Evolutionary conservation across 1,284 basidiomycete species (phyloP), one percentile per base, ranked within the genome.

Genomic region (Macrocybe sp.): DNA sequence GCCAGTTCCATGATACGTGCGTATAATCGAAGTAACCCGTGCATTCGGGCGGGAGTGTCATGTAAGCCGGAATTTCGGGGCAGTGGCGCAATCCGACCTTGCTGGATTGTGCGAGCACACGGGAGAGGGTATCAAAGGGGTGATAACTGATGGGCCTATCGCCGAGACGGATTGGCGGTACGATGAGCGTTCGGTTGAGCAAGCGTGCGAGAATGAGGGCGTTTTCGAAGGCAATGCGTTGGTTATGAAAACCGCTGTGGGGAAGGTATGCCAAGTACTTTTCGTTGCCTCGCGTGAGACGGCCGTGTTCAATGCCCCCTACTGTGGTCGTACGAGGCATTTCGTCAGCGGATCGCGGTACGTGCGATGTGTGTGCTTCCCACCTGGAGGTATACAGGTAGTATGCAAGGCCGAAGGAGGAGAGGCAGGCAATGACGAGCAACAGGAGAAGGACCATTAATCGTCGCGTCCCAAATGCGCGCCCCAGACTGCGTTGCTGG

Each of bases 241-340:
- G 88, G 62, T 91, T 92, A 64, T 91, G 86, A 54, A 88, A 85
- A 2, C 88, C 87, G 53, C 82, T 85, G 58, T 89, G 86, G n/a
- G 85, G 83, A 30, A 89, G 68, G 55, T 86, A 87, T 16, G 82
- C 67, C 12, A 87, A 64, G 56, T 73, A 86, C 47, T 64, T 72
- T 47, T 68, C 65, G 7, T 61, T 45, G 12, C 11, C 14, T 35
- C 33, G 11, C 38, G 29, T 12, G 36, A 31, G 12, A 30, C 11
- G 29, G 37, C 22, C 14, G 37, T 44, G 45, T 45, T 41, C 38
- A 33, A 46, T 33, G 33, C 50, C 35, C 35, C 65, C 52, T 62
- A 59, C 51, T 41, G 52, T 52, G 54, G 64, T 52, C 63, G 55
- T 61, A 65, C 67, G 56, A 37, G 48, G 30, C 38, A 54, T 47